These are phyloP conservation scores for Suillus alpinus DNA, from an alignment of 768 basidiomycete genomes.

Conservation along the genomic window DNA sequence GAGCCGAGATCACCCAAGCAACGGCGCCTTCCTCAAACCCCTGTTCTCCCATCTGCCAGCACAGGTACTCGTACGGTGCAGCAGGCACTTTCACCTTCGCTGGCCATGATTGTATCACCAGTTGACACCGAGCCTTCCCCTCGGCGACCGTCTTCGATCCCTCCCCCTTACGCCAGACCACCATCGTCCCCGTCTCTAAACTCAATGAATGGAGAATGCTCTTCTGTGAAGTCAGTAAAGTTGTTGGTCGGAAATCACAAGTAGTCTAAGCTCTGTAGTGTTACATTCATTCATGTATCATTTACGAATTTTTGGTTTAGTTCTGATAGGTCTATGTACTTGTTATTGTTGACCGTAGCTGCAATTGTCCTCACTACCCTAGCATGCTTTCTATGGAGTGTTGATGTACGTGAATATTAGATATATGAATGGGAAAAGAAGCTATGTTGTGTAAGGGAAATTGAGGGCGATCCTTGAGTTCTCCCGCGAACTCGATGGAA, in stretches of 20 bases:
- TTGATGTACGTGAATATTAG: constrained; percentile 7
- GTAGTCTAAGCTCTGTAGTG: constrained; percentile 16
- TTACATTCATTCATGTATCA: background rate
- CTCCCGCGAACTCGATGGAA: constrained; percentile 4
- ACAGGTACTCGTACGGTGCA: constrained; percentile 31
- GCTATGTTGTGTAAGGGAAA: background rate
- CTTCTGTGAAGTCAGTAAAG: constrained; percentile 28
- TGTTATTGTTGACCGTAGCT: background rate
- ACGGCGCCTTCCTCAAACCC: constrained; percentile 33
- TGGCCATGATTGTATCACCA: constrained; percentile 35
- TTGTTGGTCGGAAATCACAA: constrained; percentile 29
- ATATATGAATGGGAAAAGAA: constrained; percentile 1
- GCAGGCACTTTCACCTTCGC: constrained; percentile 32
- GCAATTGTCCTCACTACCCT: constrained; percentile 1
- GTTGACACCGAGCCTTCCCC: constrained; percentile 32
- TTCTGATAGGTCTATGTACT: constrained; percentile 3
- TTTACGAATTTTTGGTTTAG: background rate
- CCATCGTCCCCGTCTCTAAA: constrained; percentile 15
- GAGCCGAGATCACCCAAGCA: constrained; percentile 32
- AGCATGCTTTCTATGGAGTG: constrained; percentile 1
- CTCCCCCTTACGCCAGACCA: constrained; percentile 13
- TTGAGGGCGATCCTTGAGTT: background rate
- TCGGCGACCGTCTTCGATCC: constrained; percentile 26
- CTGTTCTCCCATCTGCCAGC: constrained; percentile 23
- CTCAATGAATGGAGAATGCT: constrained; percentile 22